Evolutionary conservation across 2,329 filamentous ascomycete genomes (phyloP).

Genomic region (Cryphonectria parasitica): DNA sequence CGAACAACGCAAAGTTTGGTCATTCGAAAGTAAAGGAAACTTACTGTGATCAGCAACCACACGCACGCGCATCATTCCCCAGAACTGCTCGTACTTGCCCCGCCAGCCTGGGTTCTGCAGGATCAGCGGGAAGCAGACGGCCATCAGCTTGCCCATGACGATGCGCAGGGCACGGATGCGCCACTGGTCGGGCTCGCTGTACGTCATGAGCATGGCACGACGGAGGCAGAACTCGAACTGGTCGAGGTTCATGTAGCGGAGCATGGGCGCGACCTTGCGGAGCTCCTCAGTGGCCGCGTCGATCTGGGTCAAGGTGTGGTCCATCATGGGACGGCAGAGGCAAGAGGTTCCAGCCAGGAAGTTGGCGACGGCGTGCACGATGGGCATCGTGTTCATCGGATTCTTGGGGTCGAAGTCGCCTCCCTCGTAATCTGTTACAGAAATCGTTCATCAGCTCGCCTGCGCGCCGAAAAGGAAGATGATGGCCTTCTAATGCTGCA

Average conservation of each 20-base stretch:
- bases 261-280: constrained; percentile 36
- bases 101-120: constrained; percentile 31
- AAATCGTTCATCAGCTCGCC: background rate
- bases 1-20: background rate
- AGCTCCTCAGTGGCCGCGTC: constrained; percentile 54
- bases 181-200: constrained; percentile 33
- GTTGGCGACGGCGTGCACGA: constrained; percentile 33
- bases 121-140: constrained; percentile 33
- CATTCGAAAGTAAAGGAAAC: background rate
- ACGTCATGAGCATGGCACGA: constrained; percentile 33
- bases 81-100: background rate
- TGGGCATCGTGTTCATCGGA: constrained; percentile 29
- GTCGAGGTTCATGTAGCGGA: constrained; percentile 28
- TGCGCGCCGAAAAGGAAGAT: background rate
- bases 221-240: constrained; percentile 32
- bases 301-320: constrained; percentile 57
- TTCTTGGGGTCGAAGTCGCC: constrained; percentile 25
- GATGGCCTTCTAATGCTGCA: background rate
- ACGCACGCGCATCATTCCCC: constrained; percentile 15
- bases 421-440: constrained; percentile 30
- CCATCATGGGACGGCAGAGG: constrained; percentile 34
- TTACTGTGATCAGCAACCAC: constrained; percentile 25
- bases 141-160: constrained; percentile 35
- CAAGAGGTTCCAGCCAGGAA: constrained; percentile 36
- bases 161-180: constrained; percentile 32